phyloP scores from a whole-genome alignment of 768 basidiomycete genomes.

The Tricholoma hemisulphureum region DNA sequence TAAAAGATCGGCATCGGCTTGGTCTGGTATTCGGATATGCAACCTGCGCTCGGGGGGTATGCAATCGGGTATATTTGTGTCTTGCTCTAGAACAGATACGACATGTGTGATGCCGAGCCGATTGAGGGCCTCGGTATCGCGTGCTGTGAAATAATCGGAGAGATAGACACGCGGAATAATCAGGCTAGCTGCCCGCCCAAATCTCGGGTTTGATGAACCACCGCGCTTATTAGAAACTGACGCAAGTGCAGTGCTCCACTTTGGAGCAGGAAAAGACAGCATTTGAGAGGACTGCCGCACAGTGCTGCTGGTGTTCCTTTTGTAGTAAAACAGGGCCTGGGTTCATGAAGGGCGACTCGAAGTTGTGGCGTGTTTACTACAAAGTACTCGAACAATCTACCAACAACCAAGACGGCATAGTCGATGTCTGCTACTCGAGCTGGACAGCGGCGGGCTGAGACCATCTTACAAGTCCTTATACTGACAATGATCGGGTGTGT shows the following conservation, averaged over 20 bases:
- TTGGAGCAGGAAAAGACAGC: constrained; percentile 34
- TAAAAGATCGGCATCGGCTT: constrained; percentile 29
- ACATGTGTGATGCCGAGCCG: constrained; percentile 72
- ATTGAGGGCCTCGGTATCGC: constrained; percentile 43
- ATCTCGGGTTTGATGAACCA: constrained; percentile 5
- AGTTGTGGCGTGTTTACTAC: neutral
- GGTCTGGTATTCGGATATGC: constrained; percentile 45
- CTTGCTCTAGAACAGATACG: constrained; percentile 59
- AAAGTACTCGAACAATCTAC: neutral
- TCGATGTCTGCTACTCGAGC: neutral
- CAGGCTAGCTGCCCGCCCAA: constrained; percentile 31
- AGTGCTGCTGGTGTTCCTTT: neutral
- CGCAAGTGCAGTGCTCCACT: constrained; percentile 26
- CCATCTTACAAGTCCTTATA: constrained; percentile 22
- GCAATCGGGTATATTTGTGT: constrained; percentile 42
- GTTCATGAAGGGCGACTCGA: neutral
- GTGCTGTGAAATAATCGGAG: constrained; percentile 59
- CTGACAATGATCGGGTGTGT: constrained; percentile 27
- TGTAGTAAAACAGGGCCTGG: neutral
- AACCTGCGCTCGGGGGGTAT: constrained; percentile 44
- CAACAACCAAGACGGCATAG: neutral
- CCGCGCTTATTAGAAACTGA: constrained; percentile 7
- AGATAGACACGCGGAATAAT: constrained; percentile 57
- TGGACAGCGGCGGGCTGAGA: constrained; percentile 9
- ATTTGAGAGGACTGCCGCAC: constrained; percentile 15